phyloP scores from a whole-genome alignment of 352 stramenopile species.

The Globisporangium alternatum region DNA sequence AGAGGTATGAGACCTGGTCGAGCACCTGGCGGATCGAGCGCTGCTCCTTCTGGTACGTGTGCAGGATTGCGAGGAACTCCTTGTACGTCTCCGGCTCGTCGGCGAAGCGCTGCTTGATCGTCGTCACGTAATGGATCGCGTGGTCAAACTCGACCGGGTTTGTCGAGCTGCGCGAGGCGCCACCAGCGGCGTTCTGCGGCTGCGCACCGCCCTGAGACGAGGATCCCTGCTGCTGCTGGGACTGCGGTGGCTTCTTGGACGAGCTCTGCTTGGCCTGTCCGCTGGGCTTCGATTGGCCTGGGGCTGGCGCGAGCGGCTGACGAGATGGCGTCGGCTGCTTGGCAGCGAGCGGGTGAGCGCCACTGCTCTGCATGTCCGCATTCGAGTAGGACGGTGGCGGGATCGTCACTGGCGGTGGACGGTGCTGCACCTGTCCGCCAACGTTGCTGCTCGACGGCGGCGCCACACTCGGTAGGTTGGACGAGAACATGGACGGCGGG shows the following conservation, averaged over 20 bases:
- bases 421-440: constrained; percentile 36
- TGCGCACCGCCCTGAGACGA: constrained; percentile 6
- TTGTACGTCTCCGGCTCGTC: constrained; percentile 98
- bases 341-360: constrained; percentile 26
- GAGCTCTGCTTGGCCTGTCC: constrained; percentile 35
- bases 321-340: constrained; percentile 54
- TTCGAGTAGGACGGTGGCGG: constrained; percentile 62
- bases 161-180: constrained; percentile 35
- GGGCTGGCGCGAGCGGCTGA: constrained; percentile 36
- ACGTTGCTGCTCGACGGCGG: constrained; percentile 34
- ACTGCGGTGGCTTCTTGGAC: constrained; percentile 54
- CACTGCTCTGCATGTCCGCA: constrained; percentile 34
- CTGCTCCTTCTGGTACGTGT: constrained; percentile 99
- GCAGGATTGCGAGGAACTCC: constrained; percentile 99
- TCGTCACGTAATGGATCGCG: constrained; percentile 99
- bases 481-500: constrained; percentile 23
- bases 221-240: constrained; percentile 17
- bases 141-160: constrained; percentile 99
- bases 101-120: constrained; percentile 98
- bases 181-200: constrained; percentile 17
- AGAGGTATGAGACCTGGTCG: constrained; percentile 98
- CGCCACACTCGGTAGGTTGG: constrained; percentile 24
- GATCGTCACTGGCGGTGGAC: constrained; percentile 68
- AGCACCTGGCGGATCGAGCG: constrained; percentile 96
- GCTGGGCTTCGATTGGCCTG: constrained; percentile 26